Evolutionary conservation across 768 basidiomycete genomes (phyloP).

Genomic region (Royoungia palumana): DNA sequence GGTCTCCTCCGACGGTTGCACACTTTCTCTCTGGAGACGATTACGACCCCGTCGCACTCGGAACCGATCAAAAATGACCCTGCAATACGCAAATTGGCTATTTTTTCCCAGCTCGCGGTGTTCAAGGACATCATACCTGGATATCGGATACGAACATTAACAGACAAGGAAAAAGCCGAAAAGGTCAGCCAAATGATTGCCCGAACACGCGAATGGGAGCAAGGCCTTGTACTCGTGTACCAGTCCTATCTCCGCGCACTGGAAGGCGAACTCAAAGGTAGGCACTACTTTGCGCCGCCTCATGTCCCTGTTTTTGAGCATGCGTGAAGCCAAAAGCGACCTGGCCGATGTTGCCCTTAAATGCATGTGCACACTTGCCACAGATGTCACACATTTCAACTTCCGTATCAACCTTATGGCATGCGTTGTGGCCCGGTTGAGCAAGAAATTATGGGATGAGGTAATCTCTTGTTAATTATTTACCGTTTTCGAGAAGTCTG

Average conservation of each 20-base stretch:
- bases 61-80: constrained; percentile 75
- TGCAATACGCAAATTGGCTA: constrained; percentile 81
- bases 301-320: constrained; percentile 16
- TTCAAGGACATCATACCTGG: constrained; percentile 96
- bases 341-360: constrained; percentile 68
- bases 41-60: constrained; percentile 65
- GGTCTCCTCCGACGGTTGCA: constrained; percentile 86
- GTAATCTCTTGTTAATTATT: constrained; percentile 41
- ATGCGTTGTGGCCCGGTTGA: constrained; percentile 76
- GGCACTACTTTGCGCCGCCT: constrained; percentile 15
- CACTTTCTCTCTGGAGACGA: constrained; percentile 77
- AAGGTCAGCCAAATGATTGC: constrained; percentile 94
- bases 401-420: constrained; percentile 91
- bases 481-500: constrained; percentile 2
- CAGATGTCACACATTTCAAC: constrained; percentile 92
- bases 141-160: constrained; percentile 89
- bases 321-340: constrained; percentile 54
- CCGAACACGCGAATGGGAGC: constrained; percentile 90
- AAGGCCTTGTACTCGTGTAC: constrained; percentile 85
- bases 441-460: constrained; percentile 85
- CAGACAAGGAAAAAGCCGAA: constrained; percentile 86
- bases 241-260: constrained; percentile 83
- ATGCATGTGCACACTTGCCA: constrained; percentile 84
- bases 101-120: constrained; percentile 87
- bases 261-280: constrained; percentile 83